Evolutionary conservation across 345 rosid species (phyloP), one percentile per base, ranked within the genome.

Genomic region (Ceriops tagal): DNA sequence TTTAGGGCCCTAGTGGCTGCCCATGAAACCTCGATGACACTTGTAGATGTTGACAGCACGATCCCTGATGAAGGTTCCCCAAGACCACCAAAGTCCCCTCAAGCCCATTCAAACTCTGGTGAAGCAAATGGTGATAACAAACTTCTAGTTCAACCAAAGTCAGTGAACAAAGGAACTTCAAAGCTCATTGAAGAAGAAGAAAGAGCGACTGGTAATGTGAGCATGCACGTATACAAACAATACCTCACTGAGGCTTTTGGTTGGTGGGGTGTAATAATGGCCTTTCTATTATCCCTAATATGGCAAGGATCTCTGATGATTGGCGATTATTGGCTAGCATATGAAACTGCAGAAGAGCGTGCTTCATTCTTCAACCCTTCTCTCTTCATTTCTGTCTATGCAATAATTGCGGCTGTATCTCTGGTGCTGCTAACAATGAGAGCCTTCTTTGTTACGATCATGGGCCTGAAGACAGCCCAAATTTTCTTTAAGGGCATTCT

Each of bases 311-410:
- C 98, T 66, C 22, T 66, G 27, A 93, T 93, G 97, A 92, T 96
- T 11, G 80, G 88, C 53, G 98, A 93, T 73, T 93, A 93, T 73
- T 93, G 98, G 97, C 82, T 91, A 39, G 91, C 98, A 15, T 91
- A 89, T 53, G 96, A 89, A 84, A 93, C 97, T 64, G 77, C 96
- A 35, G 86, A 67, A 27, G 77, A 86, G 22, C 84, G 70, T 16
- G 78, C 89, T 21, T 9, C 67, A 16, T 75, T 81, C 3, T 93
- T 91, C 73, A 62, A 83, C 28, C 85, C 93, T 56, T 73, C 83
- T 18, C 20, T 68, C 32, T 93, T 91, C 85, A 87, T 93, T 53
- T 64, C 72, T 32, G 82, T 89, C 34, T 93, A 93, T 69, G 86
- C 72, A 52, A 74, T 72, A 61, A 93, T 88, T 51, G 87, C 93